Evolutionary conservation across 768 basidiomycete genomes (phyloP), one percentile per base, ranked within the genome.

Genomic region (Leccinum broughii): DNA sequence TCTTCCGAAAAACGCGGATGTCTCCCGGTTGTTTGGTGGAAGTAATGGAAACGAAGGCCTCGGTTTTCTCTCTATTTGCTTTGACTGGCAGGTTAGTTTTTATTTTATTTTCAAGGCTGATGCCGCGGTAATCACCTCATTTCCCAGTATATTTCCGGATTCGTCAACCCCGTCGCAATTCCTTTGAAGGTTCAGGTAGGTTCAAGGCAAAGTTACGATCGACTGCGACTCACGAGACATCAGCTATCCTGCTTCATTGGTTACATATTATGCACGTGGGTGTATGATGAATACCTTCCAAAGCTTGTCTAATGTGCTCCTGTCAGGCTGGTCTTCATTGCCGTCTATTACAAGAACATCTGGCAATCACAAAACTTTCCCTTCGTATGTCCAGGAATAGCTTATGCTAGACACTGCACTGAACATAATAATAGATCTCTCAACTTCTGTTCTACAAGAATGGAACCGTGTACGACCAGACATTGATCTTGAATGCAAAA

Each of bases 351-450:
- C 11, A 77, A 69, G 48, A 86, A 89, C 60, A 72, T 79, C 11
- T 88, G 85, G 86, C 70, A 81, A 50, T 81, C 80, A 1, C 80
- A 83, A 65, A 80, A 77, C 64, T 85, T 87, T 75, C 86, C 86
- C 1, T 86, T 86, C 73, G 77, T 79, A 64, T 35, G 70, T 56
- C 1, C 84, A 78, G 68, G 66, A 68, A 53, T 44, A 0, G 10
- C 17, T 44, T 28, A 9, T 7, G 13, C 3, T 17, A 17, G 7
- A 17, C 15, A 41, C 5, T 2, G 3, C 17, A 28, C 34, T 65
- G 17, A 61, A 34, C 32, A 6, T n/a, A 13, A 63, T 77, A 28
- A 2, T 30, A 73, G 72, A 70, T 84, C 15, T 80, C 81, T 2
- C 83, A 85, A 62, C 68, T 74, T 5, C 66, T 85, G 13, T 85